Base-by-base conservation (phyloP, 1,284 basidiomycete species). In the Malassezia slooffiae region DNA sequence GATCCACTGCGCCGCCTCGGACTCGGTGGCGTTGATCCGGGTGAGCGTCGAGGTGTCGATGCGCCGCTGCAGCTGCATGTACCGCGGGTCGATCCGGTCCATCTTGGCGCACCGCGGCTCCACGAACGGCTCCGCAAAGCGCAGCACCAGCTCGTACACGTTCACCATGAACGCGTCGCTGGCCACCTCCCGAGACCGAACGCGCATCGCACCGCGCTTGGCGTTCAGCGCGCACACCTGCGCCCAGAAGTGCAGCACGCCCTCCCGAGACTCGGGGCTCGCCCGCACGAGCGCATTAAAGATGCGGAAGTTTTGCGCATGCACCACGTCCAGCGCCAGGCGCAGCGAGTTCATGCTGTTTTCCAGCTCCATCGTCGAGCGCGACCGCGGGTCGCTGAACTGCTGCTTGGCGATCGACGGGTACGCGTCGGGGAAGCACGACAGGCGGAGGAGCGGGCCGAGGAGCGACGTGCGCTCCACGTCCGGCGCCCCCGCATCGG, bases 81-180 rank as follows among this genome's bases (percentile, higher is more conserved):
- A 97, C 16, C 81, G 72, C 4, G 80, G 74, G 62, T 97, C 90
- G 43, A 97, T 85, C 42, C 85, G 83, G 68, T 96, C 85, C 24
- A 69, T 69, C 55, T 96, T 97, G 39, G 81, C 80, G 61, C 82
- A 91, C 43, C 77, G 79, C 0, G 84, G 80, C 69, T 97, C 91
- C 77, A 96, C 88, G 67, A 97, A 95, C 0, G 93, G 93, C 56
- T 89, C 86, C n/a, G 88, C 83, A 57, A 99, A 85, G 16, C 81
- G 79, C 31, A 90, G 74, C 19, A 96, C 71, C 15, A 93, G 74
- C 28, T 78, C 77, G 62, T 90, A 85, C 29, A 91, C 60, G 60
- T 96, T 97, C 50, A 86, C 78, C 82, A 96, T 85, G 71, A 87
- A 96, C 38, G 84, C 82, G 64, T 99, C 91, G 0, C 81, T 82